Base-by-base conservation (phyloP, 2,329 filamentous ascomycete genomes). In the Ceratocystiopsis sp. region DNA sequence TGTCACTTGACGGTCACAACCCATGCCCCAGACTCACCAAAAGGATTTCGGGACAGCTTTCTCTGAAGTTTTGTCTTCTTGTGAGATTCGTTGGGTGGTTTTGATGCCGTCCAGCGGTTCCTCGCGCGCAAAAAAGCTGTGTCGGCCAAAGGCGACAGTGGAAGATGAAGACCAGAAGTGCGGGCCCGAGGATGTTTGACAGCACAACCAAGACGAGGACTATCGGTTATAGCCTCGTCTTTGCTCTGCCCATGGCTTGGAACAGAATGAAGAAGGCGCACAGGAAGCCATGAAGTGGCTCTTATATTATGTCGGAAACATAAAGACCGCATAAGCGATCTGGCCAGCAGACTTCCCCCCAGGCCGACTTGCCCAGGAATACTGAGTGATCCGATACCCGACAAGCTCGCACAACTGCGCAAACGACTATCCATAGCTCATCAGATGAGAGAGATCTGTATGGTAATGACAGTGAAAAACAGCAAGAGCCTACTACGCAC, bases 1-100 rank as follows among this genome's bases (percentile, higher is more conserved):
- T 13, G 8, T 5, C 14, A 38, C 12, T 9, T 9, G 10, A 35
- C 8, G 9, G 3, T 10, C 13, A 16, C 25, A 32, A 12, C 33
- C 7, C 11, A 15, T 3, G 33, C 33, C 12, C 10, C 13, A 15
- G 5, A 42, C 61, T 29, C 61, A 80, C 78, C 80, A 50, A 73
- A 84, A 3, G 77, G 65, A 49, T 82, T 86, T 35, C 65, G 65
- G 29, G 61, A 62, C 2, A 85, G 60, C 46, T 72, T 68, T 45
- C 63, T 65, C 52, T 78, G 73, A 46, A 84, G 72, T 3, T 53
- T 54, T 34, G 47, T 53, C 32, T 40, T 48, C 3, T 50, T 49
- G 32, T 49, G 36, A 3, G 35, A 25, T 0, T 61, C 60, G 21
- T 62, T 57, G 18, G 57, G 50, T 7, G 55, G 53, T 17, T 58